Evolutionary conservation across 1,284 basidiomycete genomes (phyloP), one percentile per base, ranked within the genome.

Genomic region (Fomitopsis schrenkii): DNA sequence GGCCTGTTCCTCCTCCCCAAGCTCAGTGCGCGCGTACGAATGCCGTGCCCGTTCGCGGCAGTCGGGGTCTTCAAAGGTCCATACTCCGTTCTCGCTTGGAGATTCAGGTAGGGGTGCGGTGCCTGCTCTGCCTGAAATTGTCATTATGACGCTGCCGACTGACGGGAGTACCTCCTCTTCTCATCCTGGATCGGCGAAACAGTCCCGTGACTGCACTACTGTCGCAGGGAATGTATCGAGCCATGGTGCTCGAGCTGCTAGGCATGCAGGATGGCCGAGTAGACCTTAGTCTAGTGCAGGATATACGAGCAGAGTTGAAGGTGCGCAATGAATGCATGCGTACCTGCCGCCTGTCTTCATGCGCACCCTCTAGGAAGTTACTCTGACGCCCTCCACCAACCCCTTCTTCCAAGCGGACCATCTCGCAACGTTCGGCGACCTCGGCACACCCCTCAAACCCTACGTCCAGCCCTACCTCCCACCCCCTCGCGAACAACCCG

Each of bases 181-280:
- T 93, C 56, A 90, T 93, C 66, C 80, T 93, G 60, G 97, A 99
- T 77, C 85, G 97, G 60, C 81, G 97, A 64, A 98, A 98, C 75
- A 97, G 99, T 72, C 97, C 97, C 2, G 95, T 99, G 15, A 99
- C 97, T 0, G 97, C 97, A 3, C 78, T 99, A n/a, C 81, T 99
- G 33, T 93, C 94, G 1, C 97, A 98, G 75, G 99, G 97, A 97
- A 99, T 97, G 14, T 99, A 99, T 76, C 97, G 99, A 75, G 97
- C 97, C 1, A 98, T 99, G 97, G 97, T 98, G 0, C 97, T 99
- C 71, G 97, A 99, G 74, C 80, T 98, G 12, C 78, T 99, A 10
- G 93, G 94, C 0, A 97, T 99, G 62, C 89, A 92, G 67, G 98
- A 98, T 72, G 97, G 96, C 17, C 84, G 97, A 55, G 95, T 99